Evolutionary conservation across 345 rosid species (phyloP).

Genomic region (Cochlearia excelsa): DNA sequence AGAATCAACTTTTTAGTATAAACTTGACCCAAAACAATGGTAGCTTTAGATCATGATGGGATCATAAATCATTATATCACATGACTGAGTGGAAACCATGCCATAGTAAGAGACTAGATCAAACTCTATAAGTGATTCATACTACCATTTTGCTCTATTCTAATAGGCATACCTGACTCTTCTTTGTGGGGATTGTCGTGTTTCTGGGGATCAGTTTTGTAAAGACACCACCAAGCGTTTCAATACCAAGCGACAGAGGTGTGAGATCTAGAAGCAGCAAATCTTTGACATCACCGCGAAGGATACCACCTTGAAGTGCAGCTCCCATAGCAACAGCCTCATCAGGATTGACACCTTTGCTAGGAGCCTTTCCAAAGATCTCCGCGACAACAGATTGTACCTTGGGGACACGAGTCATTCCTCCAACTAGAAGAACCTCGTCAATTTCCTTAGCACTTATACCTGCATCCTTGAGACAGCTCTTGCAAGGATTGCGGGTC

Average conservation of each 20-base stretch:
- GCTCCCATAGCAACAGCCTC: constrained; percentile 95
- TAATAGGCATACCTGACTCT: constrained; percentile 52
- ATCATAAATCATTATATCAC: background rate
- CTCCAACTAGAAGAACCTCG: constrained; percentile 88
- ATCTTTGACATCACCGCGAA: constrained; percentile 92
- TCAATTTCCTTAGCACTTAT: constrained; percentile 63
- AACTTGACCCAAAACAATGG: constrained; percentile 1
- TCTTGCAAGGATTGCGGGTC: constrained; percentile 67
- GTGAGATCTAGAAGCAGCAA: constrained; percentile 84
- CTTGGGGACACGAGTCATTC: constrained; percentile 97
- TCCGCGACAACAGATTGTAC: constrained; percentile 73
- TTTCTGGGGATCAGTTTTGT: constrained; percentile 69
- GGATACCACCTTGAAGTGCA: constrained; percentile 87
- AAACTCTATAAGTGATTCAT: background rate
- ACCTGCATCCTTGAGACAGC: constrained; percentile 80
- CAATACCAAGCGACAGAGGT: constrained; percentile 82
- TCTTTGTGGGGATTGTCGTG: constrained; percentile 90
- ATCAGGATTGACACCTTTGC: constrained; percentile 88
- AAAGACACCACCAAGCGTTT: constrained; percentile 85
- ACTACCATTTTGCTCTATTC: background rate
- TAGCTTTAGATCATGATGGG: background rate
- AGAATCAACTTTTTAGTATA: constrained; percentile 2
- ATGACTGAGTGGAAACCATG: constrained; percentile 8
- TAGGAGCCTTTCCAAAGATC: constrained; percentile 78
- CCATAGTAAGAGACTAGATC: constrained; percentile 3